These are phyloP conservation scores for Halophytophthora polymorphica DNA, from an alignment of 352 stramenopile genomes.

Conservation along the genomic window DNA sequence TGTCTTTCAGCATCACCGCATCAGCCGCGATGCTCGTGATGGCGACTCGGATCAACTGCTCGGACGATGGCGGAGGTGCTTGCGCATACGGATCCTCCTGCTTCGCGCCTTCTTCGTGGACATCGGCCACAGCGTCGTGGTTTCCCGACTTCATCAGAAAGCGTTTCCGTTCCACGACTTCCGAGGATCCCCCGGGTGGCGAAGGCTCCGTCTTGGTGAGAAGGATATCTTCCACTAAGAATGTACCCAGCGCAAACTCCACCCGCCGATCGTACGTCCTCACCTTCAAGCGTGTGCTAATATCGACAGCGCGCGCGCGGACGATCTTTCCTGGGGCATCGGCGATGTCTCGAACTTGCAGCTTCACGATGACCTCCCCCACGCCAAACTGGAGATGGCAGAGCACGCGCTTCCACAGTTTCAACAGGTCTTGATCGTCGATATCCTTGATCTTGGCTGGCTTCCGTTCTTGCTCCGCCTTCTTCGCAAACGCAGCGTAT, in stretches of 20 bases:
- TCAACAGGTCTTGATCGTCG: conserved; percentile 67
- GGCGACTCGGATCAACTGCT: conserved; percentile 62
- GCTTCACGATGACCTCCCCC: conserved; percentile 40
- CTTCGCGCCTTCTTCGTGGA: conserved; percentile 11
- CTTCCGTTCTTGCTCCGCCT: conserved; percentile 34
- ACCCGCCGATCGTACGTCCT: conserved; percentile 65
- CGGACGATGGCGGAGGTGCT: conserved; percentile 24
- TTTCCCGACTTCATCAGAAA: conserved; percentile 69
- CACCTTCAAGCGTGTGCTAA: conserved; percentile 58
- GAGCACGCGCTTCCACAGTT: conserved; percentile 72
- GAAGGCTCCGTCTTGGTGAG: conserved; percentile 21
- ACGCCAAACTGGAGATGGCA: conserved; percentile 61
- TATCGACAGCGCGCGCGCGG: conserved; percentile 48
- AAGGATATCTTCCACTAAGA: conserved; percentile 73
- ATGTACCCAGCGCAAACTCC: conserved; percentile 70
- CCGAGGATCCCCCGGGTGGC: conserved; percentile 5
- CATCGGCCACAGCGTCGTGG: conserved; percentile 23
- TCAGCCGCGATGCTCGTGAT: conserved; percentile 73
- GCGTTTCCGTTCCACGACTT: conserved; percentile 35
- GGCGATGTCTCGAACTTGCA: conserved; percentile 53
- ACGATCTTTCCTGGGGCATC: conserved; percentile 46
- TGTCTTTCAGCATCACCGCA: conserved; percentile 58
- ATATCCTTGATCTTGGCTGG: conserved; percentile 49
- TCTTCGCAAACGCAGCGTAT: conserved; percentile 36
- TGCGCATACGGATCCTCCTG: conserved; percentile 2